Evolutionary conservation across 2,329 filamentous ascomycete species (phyloP).

Genomic region (Fusarium kyushuense): DNA sequence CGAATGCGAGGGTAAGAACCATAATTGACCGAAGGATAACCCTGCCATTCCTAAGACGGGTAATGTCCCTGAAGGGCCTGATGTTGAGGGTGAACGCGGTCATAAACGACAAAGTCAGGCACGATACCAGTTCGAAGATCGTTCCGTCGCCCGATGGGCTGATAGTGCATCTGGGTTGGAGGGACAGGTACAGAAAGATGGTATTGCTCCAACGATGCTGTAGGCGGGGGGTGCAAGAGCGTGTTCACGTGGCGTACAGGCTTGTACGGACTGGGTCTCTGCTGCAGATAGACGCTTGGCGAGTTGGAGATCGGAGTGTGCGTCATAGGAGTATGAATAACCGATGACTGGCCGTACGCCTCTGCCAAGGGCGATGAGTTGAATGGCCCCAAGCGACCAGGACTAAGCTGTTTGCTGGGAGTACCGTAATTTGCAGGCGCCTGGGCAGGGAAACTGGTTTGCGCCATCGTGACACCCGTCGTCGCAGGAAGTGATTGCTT

Average conservation of each 20-base stretch:
- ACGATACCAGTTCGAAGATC: slow-evolving; percentile 78
- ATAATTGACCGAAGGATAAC: slow-evolving; percentile 17
- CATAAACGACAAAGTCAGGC: slow-evolving; percentile 67
- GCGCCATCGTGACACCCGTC: slow-evolving; percentile 42
- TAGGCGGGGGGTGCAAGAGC: slow-evolving; percentile 88
- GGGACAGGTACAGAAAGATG: slow-evolving; percentile 67
- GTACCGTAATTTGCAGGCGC: slow-evolving; percentile 59
- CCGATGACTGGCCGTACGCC: slow-evolving; percentile 65
- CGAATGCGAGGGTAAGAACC: neutral
- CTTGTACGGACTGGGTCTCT: slow-evolving; percentile 91
- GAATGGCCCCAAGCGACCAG: slow-evolving; percentile 60
- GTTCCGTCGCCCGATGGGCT: slow-evolving; percentile 77
- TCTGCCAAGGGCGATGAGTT: slow-evolving; percentile 77
- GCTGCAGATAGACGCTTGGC: slow-evolving; percentile 86
- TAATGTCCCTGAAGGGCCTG: slow-evolving; percentile 51
- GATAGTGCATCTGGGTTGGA: slow-evolving; percentile 85
- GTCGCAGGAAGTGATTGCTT: slow-evolving; percentile 48
- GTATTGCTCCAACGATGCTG: slow-evolving; percentile 81
- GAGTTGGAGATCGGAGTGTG: slow-evolving; percentile 81
- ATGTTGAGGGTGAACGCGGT: slow-evolving; percentile 50
- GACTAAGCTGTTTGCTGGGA: slow-evolving; percentile 66
- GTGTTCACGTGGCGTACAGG: slow-evolving; percentile 91
- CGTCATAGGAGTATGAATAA: slow-evolving; percentile 66
- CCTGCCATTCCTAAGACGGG: slow-evolving; percentile 52
- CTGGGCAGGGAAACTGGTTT: slow-evolving; percentile 48